Base-by-base conservation (phyloP, 345 rosid species). In the Pistacia atlantica region DNA sequence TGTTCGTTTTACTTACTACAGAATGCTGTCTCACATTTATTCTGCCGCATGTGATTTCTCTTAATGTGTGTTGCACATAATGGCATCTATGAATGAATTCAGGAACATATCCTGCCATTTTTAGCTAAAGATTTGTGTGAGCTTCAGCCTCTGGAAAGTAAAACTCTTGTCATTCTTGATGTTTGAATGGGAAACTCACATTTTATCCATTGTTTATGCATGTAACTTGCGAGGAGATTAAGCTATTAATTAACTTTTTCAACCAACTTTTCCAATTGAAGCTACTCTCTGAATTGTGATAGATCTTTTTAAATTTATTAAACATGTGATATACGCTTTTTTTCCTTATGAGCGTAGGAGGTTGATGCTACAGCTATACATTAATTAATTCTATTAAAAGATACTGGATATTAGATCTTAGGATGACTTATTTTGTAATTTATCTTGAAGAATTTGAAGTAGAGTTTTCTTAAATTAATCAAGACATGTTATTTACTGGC, bases 1-100 rank as follows among this genome's bases (percentile, higher is more conserved):
- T 46, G 12, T 73, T 77, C 18, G 9, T 69, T 66, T 67, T 74
- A 12, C 58, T 78, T 64, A 55, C 11, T 77, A 33, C 11, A 18
- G 13, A 57, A 61, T 37, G 25, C 48, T 81, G 55, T 33, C 72
- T 65, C 69, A 35, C 45, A 20, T 45, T 25, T 51, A 55, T 52
- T 72, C n/a, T 35, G 42, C 74, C 10, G 5, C 4, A 28, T 46
- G 16, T 72, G 75, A 57, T 59, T 48, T 35, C 20, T 35, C 48
- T 16, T 18, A 37, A 35, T 57, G 6, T 58, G 75, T 42, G 10
- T 25, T 13, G 16, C 28, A 45, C 56, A 9, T 72, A 45, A 16
- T 46, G 17, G 18, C 14, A 14, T 72, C 67, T 72, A 17, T 10
- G 67, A 8, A 46, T 59, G 38, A 59, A 45, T 60, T 72, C 46